Evolutionary conservation across 805 yeast species (phyloP).

Genomic region (Blastobotrys peoriensis): DNA sequence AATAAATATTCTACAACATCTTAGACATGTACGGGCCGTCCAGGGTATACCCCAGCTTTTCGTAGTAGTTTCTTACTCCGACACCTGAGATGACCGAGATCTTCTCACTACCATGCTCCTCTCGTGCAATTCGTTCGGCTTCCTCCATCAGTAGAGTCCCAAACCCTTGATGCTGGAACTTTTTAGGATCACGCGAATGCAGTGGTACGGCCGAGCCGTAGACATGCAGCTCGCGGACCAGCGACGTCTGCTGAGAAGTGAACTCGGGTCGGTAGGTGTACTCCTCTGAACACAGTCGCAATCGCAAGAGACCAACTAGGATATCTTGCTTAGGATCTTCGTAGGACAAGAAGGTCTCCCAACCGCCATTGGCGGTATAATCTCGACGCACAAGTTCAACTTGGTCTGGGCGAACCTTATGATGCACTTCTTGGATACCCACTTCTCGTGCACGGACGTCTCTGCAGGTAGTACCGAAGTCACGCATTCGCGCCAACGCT

Average conservation of each 20-base stretch:
- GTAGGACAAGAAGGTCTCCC: conserved; percentile 95
- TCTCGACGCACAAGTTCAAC: conserved; percentile 93
- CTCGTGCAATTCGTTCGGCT: conserved; percentile 91
- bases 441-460: conserved; percentile 98
- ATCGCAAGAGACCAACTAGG: conserved; percentile 80
- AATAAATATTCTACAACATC: too few relatives aligned
- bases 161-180: conserved; percentile 98
- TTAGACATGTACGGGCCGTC: conserved; percentile 99
- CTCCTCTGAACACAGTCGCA: conserved; percentile 82
- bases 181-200: conserved; percentile 93
- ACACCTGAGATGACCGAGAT: conserved; percentile 95
- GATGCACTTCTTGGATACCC: conserved; percentile 97
- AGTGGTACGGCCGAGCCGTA: conserved; percentile 96
- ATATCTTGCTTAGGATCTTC: conserved; percentile 98
- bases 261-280: conserved; percentile 89
- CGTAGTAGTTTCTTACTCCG: conserved; percentile 94
- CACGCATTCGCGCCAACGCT: conserved; percentile 96
- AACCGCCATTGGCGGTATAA: conserved; percentile 95
- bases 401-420: conserved; percentile 93
- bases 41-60: conserved; percentile 79
- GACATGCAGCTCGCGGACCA: conserved; percentile 95
- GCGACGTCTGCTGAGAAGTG: conserved; percentile 74
- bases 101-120: conserved; percentile 89
- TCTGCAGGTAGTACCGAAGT: conserved; percentile 91
- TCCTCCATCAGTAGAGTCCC: conserved; percentile 98